Evolutionary conservation across 2,329 filamentous ascomycete species (phyloP).

Genomic region (Elsinoe fawcettii): DNA sequence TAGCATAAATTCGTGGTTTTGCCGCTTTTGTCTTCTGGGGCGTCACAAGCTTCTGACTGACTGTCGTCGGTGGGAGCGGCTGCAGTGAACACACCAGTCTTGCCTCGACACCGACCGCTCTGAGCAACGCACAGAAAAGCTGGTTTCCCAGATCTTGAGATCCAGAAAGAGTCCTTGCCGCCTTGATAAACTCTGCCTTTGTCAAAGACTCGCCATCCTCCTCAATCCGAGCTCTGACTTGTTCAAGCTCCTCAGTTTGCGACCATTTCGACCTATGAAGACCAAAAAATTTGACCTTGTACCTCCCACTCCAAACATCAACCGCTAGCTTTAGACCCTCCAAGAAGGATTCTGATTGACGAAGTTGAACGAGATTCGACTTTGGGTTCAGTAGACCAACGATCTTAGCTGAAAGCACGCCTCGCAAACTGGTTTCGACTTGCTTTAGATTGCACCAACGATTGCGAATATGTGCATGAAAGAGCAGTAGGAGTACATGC

Average conservation of each 20-base stretch:
- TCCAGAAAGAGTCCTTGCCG: slow-evolving; percentile 62
- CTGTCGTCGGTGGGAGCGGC: slow-evolving; percentile 59
- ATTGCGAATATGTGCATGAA: slow-evolving; percentile 70
- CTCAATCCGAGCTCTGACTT: slow-evolving; percentile 37
- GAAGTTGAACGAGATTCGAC: slow-evolving; percentile 62
- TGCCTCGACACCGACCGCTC: slow-evolving; percentile 71
- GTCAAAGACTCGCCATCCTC: slow-evolving; percentile 35
- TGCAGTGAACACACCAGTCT: slow-evolving; percentile 88
- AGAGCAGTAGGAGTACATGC: slow-evolving; percentile 75
- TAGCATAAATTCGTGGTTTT: slow-evolving; percentile 27
- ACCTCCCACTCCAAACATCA: slow-evolving; percentile 61
- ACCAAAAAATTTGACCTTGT: slow-evolving; percentile 63
- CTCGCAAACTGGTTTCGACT: slow-evolving; percentile 40
- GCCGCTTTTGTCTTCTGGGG: slow-evolving; percentile 33
- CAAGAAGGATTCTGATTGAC: slow-evolving; percentile 66
- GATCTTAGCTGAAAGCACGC: slow-evolving; percentile 58
- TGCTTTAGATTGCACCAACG: slow-evolving; percentile 65
- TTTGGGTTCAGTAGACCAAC: slow-evolving; percentile 62
- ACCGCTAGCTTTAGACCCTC: slow-evolving; percentile 66
- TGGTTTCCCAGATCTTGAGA: slow-evolving; percentile 87
- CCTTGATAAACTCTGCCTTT: slow-evolving; percentile 62
- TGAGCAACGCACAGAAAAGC: slow-evolving; percentile 78
- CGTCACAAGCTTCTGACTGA: slow-evolving; percentile 38
- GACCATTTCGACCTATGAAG: slow-evolving; percentile 67
- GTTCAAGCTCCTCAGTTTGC: slow-evolving; percentile 46